Base-by-base conservation (phyloP, 2,329 filamentous ascomycete genomes). In the Leptographium flavum region DNA sequence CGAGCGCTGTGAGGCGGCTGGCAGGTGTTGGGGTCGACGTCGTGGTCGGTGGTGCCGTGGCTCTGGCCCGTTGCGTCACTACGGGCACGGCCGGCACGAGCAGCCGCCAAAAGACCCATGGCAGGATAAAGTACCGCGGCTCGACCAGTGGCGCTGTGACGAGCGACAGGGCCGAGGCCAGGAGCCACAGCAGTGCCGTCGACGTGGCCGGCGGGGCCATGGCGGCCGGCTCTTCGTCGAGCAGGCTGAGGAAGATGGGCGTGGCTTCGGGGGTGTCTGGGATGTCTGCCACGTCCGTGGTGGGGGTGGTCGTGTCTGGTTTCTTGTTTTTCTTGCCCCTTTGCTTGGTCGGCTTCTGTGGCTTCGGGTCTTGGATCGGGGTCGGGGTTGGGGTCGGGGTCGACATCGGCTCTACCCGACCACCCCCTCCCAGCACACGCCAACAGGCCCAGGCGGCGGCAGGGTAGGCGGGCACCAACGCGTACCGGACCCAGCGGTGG, bases 71-170 rank as follows among this genome's bases (percentile, higher is more conserved):
- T n/a, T n/a, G n/a, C n/a, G n/a, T n/a, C 19, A 31, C 21, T 5
- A 43, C 37, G 9, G 42, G 38, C 15, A 35, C 37, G 43, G 69
- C 61, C 0, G 86, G 86, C 1, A 93, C 65, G 55, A 93, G 74
- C 8, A 96, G 64, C 1, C 92, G 74, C 86, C 88, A 96, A 55
- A 95, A 79, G 9, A 95, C 74, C 87, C 87, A 98, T 0, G 90
- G 88, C 13, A 95, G 71, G 58, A 98, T 93, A 61, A 94, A 94
- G 62, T 98, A 98, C 14, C 92, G 76, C 14, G 92, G 92, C 60
- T 98, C 92, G 10, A 98, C 90, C 1, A 98, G 73, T 0, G 92
- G 88, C 0, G 92, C 88, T 1, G 87, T 92, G 45, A 94, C 66
- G 13, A 98, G 73, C 1, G 85, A 90, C 4, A 94, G 68, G 0